These are phyloP conservation scores for Ustilago crameri DNA, from an alignment of 1,284 basidiomycete species.

Conservation along the genomic window DNA sequence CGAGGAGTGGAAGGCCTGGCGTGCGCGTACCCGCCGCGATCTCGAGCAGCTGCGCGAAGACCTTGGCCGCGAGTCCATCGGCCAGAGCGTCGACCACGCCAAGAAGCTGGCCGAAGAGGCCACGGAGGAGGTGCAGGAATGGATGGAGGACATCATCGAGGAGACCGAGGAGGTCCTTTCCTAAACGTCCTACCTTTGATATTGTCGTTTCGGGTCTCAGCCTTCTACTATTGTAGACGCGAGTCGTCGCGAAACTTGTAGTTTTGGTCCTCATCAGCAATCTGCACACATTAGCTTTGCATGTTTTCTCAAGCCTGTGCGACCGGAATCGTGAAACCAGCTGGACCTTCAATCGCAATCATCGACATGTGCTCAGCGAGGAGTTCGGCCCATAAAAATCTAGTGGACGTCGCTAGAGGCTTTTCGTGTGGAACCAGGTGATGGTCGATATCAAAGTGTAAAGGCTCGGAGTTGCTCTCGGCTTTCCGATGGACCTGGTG, in stretches of 20 bases:
- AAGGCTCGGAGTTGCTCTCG: too few relatives aligned
- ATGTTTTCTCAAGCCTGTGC: too few relatives aligned
- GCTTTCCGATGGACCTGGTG: too few relatives aligned
- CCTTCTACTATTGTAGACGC: neutral
- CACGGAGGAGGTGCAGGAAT: constrained; percentile 67
- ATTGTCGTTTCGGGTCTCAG: neutral
- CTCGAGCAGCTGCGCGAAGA: constrained; percentile 53
- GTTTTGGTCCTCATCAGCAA: too few relatives aligned
- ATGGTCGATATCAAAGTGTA: too few relatives aligned
- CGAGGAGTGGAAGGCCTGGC: constrained; percentile 99
- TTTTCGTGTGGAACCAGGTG: too few relatives aligned
- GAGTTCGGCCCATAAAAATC: too few relatives aligned
- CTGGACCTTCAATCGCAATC: too few relatives aligned
- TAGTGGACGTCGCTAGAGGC: too few relatives aligned
- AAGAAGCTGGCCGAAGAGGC: constrained; percentile 61
- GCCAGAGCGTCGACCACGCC: constrained; percentile 49
- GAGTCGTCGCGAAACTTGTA: neutral
- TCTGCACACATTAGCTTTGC: too few relatives aligned
- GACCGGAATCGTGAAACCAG: too few relatives aligned
- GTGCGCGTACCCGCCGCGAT: constrained; percentile 60
- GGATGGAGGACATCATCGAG: constrained; percentile 68
- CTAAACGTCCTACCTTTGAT: constrained; percentile 1
- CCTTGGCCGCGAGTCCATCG: constrained; percentile 45
- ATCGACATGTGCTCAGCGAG: too few relatives aligned
- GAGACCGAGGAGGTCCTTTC: constrained; percentile 65